These are phyloP conservation scores for Nakazawaea populi DNA, from an alignment of 805 yeast species.

Conservation along the genomic window DNA sequence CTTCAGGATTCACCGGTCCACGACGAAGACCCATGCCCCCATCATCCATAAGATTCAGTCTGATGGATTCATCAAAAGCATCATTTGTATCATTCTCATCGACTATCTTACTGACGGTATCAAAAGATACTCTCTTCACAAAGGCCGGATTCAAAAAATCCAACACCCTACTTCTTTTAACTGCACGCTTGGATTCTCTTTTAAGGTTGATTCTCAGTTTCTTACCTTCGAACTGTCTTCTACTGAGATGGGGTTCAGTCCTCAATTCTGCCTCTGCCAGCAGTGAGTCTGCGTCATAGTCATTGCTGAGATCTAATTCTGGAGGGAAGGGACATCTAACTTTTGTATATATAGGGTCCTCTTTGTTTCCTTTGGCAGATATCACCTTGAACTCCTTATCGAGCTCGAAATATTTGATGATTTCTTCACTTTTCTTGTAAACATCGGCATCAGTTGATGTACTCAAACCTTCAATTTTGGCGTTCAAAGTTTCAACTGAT, in stretches of 20 bases:
- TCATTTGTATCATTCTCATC: background rate
- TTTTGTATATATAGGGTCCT: slow-evolving; percentile 7
- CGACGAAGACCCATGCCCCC: slow-evolving; percentile 10
- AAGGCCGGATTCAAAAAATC: slow-evolving; percentile 4
- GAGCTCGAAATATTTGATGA: slow-evolving; percentile 2
- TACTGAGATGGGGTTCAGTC: background rate
- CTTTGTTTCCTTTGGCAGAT: background rate
- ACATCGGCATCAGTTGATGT: slow-evolving; percentile 1
- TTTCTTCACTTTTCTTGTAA: background rate
- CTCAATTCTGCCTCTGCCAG: background rate
- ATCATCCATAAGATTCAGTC: slow-evolving; percentile 5
- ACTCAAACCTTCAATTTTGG: background rate
- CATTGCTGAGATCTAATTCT: slow-evolving; percentile 6
- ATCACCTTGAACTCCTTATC: slow-evolving; percentile 1
- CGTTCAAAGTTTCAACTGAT: background rate
- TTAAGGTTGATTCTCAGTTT: background rate
- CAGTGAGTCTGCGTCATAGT: background rate
- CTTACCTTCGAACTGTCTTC: background rate
- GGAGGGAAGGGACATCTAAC: slow-evolving; percentile 6
- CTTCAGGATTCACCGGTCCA: slow-evolving; percentile 3
- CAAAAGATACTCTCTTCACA: slow-evolving; percentile 8
- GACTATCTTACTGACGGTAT: slow-evolving; percentile 6
- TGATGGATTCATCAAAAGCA: background rate
- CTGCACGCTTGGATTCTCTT: background rate
- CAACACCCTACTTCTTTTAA: slow-evolving; percentile 1